Base-by-base conservation (phyloP, 345 rosid genomes). In the Pelargonium nanum region DNA sequence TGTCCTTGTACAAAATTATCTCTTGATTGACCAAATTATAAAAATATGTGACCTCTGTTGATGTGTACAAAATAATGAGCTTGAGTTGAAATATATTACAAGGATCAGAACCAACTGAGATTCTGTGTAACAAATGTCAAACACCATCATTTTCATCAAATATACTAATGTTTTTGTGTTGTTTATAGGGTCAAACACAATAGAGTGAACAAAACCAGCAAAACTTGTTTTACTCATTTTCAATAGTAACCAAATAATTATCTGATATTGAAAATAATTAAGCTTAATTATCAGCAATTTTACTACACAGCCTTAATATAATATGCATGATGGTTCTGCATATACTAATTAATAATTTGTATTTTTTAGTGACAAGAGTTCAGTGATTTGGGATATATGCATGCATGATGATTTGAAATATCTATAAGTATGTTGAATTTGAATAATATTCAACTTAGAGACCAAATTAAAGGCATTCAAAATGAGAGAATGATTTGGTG, bases 161-260 rank as follows among this genome's bases (percentile, higher is more conserved):
- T 23, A 44, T 17, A 16, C 3, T 19, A 22, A 44, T n/a, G 20
- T 24, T 25, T 17, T 22, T 60, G 53, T 24, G 21, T 50, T 22
- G 34, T 52, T 26, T 22, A 16, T 32, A 3, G 10, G 6, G 24
- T 21, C 1, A 3, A 28, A 40, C 32, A 24, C 32, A 53, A 67
- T 67, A 62, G 70, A 24, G 19, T 30, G 59, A 51, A 34, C 45
- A 34, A n/a, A n/a, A n/a, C n/a, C n/a, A n/a, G n/a, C n/a, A n/a
- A n/a, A n/a, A n/a, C n/a, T n/a, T n/a, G n/a, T n/a, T n/a, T n/a
- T n/a, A n/a, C n/a, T n/a, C n/a, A n/a, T n/a, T n/a, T n/a, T n/a
- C n/a, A n/a, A n/a, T n/a, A n/a, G n/a, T n/a, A n/a, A n/a, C n/a
- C n/a, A n/a, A n/a, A n/a, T n/a, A n/a, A n/a, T n/a, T n/a, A n/a